Percentiles rank a stretch among this genome's conserved stretches.
These are phyloP conservation scores for Cicer judaicum DNA, from an alignment of 306 rosid genomes.

Conservation along the genomic window DNA sequence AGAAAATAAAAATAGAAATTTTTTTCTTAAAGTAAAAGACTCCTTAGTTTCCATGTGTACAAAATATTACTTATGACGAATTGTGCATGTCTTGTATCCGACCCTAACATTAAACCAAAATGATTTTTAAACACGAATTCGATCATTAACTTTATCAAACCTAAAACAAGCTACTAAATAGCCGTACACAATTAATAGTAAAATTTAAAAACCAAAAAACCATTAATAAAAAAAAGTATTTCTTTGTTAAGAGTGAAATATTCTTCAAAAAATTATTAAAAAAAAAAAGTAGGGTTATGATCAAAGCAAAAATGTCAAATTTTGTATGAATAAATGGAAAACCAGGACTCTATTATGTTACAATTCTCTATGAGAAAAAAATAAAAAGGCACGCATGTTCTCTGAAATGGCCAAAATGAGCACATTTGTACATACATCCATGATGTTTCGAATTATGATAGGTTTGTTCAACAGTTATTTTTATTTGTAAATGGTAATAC, in stretches of 20 bases:
- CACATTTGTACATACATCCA: constrained; percentile 18
- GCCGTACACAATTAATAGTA: too few relatives aligned
- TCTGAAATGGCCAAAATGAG: background rate
- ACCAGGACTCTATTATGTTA: background rate
- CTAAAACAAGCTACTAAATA: too few relatives aligned
- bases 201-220: too few relatives aligned
- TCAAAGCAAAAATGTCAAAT: background rate
- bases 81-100: too few relatives aligned
- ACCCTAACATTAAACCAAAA: too few relatives aligned
- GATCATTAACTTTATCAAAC: too few relatives aligned
- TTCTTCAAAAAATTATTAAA: too few relatives aligned
- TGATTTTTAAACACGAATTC: too few relatives aligned
- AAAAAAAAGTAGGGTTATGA: background rate
- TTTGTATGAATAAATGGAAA: background rate
- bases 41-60: too few relatives aligned
- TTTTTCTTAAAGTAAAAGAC: too few relatives aligned
- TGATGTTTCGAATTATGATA: constrained; percentile 9
- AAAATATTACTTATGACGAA: too few relatives aligned
- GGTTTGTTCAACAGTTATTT: background rate
- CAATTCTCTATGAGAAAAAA: background rate
- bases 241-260: background rate
- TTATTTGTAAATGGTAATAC: constrained; percentile 4
- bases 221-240: background rate
- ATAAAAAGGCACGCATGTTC: constrained; percentile 16
- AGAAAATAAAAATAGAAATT: too few relatives aligned